Base-by-base conservation (phyloP, 768 basidiomycete genomes). In the Termitomyces sp. region DNA sequence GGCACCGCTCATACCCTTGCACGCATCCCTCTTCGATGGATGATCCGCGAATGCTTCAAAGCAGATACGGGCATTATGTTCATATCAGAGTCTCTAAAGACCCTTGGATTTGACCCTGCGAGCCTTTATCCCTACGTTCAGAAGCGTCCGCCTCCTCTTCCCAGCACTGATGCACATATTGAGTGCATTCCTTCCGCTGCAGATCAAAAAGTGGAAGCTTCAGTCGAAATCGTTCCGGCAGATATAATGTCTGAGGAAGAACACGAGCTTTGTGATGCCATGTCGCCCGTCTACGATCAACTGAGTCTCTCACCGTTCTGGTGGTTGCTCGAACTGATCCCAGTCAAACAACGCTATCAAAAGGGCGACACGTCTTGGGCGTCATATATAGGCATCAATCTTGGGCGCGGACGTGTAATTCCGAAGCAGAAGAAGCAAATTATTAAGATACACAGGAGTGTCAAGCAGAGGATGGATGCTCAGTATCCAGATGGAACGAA, bases 1-100 rank as follows among this genome's bases (percentile, higher is more conserved):
- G 75, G 71, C 2, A 72, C 71, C 0, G 65, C 63, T 4, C 67
- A 78, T 40, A 72, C 69, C 13, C 76, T 86, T 2, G 78, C 83
- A 5, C 77, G 81, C 36, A 80, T 84, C 34, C 69, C 83, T 1
- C 73, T 86, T 4, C 75, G 81, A 1, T 86, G 88, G 88, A 88
- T 89, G 86, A 74, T 90, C 57, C 81, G 87, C 39, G 80, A 90
- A 65, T 82, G 80, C 60, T 85, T 88, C 76, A 74, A 74, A 50
- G 67, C 78, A 7, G 65, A 83, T 3, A 76, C 76, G 1, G 87
- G 86, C 0, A 85, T 88, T 60, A 72, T 85, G 64, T 88, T 88
- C 72, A 70, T 79, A 20, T 62, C 74, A 2, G 74, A 76, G 24
- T 73, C 71, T 20, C 72, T 86, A 40, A 68, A 68, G 18, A 57